Conservation (phyloP, 2,329 filamentous ascomycete genomes). For the Fragosphaeria purpurea region DNA sequence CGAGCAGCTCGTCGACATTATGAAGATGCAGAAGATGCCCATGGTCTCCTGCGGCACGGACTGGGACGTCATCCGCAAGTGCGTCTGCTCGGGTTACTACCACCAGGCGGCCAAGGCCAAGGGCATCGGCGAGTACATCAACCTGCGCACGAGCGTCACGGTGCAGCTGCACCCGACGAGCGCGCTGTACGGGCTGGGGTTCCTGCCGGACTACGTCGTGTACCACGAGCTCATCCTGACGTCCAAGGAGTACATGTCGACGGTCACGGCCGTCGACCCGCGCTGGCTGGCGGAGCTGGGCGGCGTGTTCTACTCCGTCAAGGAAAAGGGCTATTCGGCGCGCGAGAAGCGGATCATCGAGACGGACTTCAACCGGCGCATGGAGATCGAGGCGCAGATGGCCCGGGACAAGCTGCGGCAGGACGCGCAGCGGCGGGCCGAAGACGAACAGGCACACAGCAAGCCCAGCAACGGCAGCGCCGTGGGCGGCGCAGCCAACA, state of each 20-base stretch:
- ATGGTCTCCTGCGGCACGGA: constrained; percentile 87
- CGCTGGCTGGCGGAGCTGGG: constrained; percentile 96
- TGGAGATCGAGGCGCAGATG: constrained; percentile 92
- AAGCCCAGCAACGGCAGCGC: constrained; percentile 19
- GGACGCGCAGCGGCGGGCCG: constrained; percentile 43
- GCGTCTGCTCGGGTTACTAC: constrained; percentile 96
- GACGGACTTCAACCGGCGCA: constrained; percentile 81
- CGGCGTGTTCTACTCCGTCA: constrained; percentile 93
- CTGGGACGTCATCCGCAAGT: constrained; percentile 91
- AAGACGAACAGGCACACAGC: constrained; percentile 27
- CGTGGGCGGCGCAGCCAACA: constrained; percentile 26
- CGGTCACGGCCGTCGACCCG: constrained; percentile 89
- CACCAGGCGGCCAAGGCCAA: constrained; percentile 95
- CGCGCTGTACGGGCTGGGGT: constrained; percentile 83
- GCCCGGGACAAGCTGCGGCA: constrained; percentile 68
- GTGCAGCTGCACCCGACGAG: constrained; percentile 92
- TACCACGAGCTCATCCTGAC: constrained; percentile 98
- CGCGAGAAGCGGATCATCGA: constrained; percentile 80
- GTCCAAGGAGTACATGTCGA: constrained; percentile 95
- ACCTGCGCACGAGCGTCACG: constrained; percentile 85
- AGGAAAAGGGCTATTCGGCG: constrained; percentile 91
- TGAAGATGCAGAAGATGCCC: constrained; percentile 85
- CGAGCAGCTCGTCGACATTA: constrained; percentile 87
- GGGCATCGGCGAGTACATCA: constrained; percentile 95
- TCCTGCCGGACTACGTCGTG: constrained; percentile 91